Conservation (phyloP, 169 alveolate species). For the Perkinsus olseni region DNA sequence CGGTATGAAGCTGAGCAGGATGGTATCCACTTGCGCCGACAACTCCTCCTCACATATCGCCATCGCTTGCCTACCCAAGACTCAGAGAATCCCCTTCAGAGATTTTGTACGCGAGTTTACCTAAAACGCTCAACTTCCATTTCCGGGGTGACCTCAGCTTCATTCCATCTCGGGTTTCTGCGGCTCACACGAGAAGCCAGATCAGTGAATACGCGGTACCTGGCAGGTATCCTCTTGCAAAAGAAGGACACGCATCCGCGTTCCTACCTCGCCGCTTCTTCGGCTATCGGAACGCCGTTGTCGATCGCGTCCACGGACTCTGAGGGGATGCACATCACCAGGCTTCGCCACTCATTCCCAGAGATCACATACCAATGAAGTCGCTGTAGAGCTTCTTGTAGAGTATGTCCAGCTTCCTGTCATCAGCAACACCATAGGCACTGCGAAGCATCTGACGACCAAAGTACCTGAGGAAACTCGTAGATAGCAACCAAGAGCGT, state of each 20-base stretch:
- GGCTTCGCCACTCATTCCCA: too few species aligned
- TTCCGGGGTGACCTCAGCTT: neutral
- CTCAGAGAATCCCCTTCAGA: neutral
- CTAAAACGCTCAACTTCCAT: neutral
- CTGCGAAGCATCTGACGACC: neutral
- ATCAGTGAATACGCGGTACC: neutral
- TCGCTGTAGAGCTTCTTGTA: neutral
- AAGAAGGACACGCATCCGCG: neutral
- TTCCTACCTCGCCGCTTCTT: neutral
- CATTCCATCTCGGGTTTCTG: neutral
- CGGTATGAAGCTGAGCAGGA: neutral
- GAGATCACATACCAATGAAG: neutral
- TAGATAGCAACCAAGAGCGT: too few species aligned
- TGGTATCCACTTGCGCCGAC: neutral
- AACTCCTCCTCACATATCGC: neutral
- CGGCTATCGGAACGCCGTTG: neutral
- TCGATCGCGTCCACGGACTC: neutral
- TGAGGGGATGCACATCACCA: neutral
- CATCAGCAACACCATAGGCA: neutral
- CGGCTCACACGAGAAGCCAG: neutral
- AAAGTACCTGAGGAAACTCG: neutral
- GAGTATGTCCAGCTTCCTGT: neutral
- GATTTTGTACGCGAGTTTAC: neutral
- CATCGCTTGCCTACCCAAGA: neutral
- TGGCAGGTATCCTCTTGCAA: too few species aligned